These are phyloP conservation scores for Hypsizygus marmoreus DNA, from an alignment of 768 basidiomycete species.

Conservation along the genomic window DNA sequence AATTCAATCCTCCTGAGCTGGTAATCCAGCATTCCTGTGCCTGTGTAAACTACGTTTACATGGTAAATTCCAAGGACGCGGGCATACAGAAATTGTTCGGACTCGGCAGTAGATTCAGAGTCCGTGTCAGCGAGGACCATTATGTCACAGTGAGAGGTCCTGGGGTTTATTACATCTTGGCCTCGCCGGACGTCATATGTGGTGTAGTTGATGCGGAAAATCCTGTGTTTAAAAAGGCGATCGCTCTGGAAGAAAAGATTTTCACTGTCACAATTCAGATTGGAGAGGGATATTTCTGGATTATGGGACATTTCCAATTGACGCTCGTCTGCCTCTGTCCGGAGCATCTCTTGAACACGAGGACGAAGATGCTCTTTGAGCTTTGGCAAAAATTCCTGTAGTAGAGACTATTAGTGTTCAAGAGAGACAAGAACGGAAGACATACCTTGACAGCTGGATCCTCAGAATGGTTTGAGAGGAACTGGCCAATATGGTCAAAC, in stretches of 20 bases:
- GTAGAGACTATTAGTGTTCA: not conserved
- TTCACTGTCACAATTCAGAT: too few species aligned
- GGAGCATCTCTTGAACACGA: slow-evolving; percentile 11
- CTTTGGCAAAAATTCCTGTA: slow-evolving; percentile 25
- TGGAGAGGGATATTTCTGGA: too few species aligned
- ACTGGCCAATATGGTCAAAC: not conserved
- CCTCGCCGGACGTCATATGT: slow-evolving; percentile 41
- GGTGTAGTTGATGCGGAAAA: slow-evolving; percentile 40
- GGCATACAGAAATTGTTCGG: slow-evolving; percentile 38
- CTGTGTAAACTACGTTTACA: slow-evolving; percentile 9
- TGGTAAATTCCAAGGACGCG: slow-evolving; percentile 24
- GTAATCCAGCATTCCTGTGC: not conserved
- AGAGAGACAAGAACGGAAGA: not conserved
- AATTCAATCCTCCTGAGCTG: slow-evolving; percentile 20
- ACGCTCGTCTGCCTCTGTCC: not conserved
- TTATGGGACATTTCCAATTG: not conserved
- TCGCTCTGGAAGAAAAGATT: slow-evolving; percentile 1
- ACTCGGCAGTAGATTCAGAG: too few species aligned
- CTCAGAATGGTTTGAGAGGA: not conserved
- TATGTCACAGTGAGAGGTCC: slow-evolving; percentile 32
- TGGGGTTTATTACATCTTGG: slow-evolving; percentile 44
- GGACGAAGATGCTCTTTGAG: slow-evolving; percentile 30
- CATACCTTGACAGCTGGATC: slow-evolving; percentile 1
- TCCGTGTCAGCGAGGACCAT: slow-evolving; percentile 26
- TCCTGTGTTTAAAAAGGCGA: not conserved